Evolutionary conservation across 2,329 filamentous ascomycete genomes (phyloP).

Genomic region (Xylariaceae sp.): DNA sequence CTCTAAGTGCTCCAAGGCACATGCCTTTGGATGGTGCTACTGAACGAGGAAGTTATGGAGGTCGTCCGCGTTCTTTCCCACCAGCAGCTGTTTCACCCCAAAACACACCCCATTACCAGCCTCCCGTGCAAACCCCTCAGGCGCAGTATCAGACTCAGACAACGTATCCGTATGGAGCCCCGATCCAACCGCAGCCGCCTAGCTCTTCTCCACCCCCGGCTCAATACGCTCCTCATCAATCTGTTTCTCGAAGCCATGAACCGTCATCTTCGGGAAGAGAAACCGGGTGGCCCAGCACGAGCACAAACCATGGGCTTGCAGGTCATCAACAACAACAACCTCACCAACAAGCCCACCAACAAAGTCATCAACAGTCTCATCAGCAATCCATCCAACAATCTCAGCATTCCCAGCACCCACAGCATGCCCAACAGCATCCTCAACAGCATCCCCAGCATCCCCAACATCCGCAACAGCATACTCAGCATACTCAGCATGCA

Average conservation of each 20-base stretch:
- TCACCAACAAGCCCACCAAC: constrained; percentile 29
- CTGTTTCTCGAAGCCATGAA: constrained; percentile 41
- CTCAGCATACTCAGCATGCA: constrained; percentile 28
- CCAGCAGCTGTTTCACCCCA: constrained; percentile 43
- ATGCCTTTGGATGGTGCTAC: constrained; percentile 40
- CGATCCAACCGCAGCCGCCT: constrained; percentile 38
- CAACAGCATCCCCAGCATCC: constrained; percentile 22
- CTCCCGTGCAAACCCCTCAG: constrained; percentile 36
- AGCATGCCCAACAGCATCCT: constrained; percentile 32
- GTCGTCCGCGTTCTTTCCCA: constrained; percentile 33
- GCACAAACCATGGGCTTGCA: constrained; percentile 29
- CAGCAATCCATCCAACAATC: constrained; percentile 26
- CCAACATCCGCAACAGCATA: constrained; percentile 14
- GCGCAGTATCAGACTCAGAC: constrained; percentile 41
- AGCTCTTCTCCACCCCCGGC: constrained; percentile 48
- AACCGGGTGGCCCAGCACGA: constrained; percentile 33
- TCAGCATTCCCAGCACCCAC: constrained; percentile 26
- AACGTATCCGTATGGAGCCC: constrained; percentile 41
- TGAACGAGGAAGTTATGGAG: constrained; percentile 44
- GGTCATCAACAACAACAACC: constrained; percentile 33
- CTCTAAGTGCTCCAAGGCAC: constrained; percentile 42
- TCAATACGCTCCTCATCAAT: constrained; percentile 49
- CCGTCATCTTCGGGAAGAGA: constrained; percentile 34
- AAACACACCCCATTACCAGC: constrained; percentile 42
- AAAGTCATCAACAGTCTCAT: constrained; percentile 15